Conservation (phyloP, 1,284 basidiomycete species). For the Papiliotrema terrestris region DNA sequence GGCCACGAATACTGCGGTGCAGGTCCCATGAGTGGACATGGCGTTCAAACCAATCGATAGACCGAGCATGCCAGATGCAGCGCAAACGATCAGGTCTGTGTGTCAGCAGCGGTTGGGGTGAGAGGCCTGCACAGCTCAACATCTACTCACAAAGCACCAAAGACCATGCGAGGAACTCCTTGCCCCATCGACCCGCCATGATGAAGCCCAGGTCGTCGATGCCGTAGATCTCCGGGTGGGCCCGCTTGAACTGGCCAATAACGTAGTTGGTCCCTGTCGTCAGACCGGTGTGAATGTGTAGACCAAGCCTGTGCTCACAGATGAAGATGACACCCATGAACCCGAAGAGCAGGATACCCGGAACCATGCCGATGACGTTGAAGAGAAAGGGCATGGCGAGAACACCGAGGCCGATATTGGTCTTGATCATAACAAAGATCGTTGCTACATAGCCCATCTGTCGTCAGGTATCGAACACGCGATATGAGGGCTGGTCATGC, state of each 20-base stretch:
- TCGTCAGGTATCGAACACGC: too few relatives aligned
- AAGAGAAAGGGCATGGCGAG: slow-evolving; percentile 58
- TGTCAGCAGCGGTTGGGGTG: neutral
- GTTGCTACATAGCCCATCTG: slow-evolving; percentile 3
- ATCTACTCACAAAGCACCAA: slow-evolving; percentile 47
- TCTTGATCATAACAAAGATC: slow-evolving; percentile 58
- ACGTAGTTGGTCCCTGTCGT: slow-evolving; percentile 55
- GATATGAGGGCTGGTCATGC: too few relatives aligned
- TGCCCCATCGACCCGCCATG: slow-evolving; percentile 49
- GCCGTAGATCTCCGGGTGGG: slow-evolving; percentile 58
- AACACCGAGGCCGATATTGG: slow-evolving; percentile 61
- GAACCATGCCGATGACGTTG: slow-evolving; percentile 57
- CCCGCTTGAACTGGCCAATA: slow-evolving; percentile 59
- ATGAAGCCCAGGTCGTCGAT: slow-evolving; percentile 60
- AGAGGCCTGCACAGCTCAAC: too few relatives aligned
- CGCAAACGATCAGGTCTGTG: slow-evolving; percentile 4
- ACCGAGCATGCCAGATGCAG: slow-evolving; percentile 10
- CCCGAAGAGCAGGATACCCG: slow-evolving; percentile 52
- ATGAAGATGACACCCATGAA: slow-evolving; percentile 35
- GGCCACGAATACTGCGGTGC: slow-evolving; percentile 43
- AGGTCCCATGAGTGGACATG: slow-evolving; percentile 37
- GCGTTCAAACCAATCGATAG: slow-evolving; percentile 40
- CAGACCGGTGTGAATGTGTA: neutral
- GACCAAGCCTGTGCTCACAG: too few relatives aligned
- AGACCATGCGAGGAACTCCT: slow-evolving; percentile 47